A percentile compares a stretch with the other conserved stretches of the same genome.
Evolutionary conservation across 306 rosid species (phyloP).

Genomic region (Ormosia semicastrata): DNA sequence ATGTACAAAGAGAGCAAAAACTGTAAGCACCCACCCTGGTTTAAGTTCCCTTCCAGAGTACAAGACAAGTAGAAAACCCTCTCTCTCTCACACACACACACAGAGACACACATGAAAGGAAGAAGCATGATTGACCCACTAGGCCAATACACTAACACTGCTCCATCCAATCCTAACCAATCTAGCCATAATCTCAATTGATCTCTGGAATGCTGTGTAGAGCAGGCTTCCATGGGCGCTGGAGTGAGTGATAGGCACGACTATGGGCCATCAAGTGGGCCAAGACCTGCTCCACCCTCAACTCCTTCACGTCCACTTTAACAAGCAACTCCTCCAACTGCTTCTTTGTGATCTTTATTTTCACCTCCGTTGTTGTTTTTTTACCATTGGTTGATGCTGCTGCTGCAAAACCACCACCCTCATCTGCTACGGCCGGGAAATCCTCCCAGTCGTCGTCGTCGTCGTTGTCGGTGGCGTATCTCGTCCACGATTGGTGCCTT

Average conservation of each 20-base stretch:
- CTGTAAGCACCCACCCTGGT: background rate
- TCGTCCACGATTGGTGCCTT: conserved; percentile 35
- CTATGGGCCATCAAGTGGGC: conserved; percentile 43
- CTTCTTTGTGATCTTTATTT: conserved; percentile 81
- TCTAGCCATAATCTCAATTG: background rate
- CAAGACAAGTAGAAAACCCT: no score
- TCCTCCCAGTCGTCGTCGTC: conserved; percentile 51
- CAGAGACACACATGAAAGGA: background rate
- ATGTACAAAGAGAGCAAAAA: conserved; percentile 1
- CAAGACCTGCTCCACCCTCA: conserved; percentile 58
- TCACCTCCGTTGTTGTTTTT: conserved; percentile 36
- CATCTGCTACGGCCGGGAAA: background rate
- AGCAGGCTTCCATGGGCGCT: conserved; percentile 66
- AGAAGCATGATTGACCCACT: background rate
- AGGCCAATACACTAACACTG: background rate
- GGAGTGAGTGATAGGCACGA: conserved; percentile 29
- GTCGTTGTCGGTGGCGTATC: conserved; percentile 47
- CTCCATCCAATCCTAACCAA: background rate
- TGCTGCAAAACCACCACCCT: background rate
- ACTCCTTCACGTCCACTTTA: conserved; percentile 44
- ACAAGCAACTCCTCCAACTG: conserved; percentile 59
- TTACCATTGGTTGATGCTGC: background rate
- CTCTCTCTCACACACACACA: background rate
- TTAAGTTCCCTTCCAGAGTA: background rate
- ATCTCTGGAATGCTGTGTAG: conserved; percentile 74